Base-by-base conservation (phyloP, 2,329 filamentous ascomycete species). In the Epichloe sylvatica region DNA sequence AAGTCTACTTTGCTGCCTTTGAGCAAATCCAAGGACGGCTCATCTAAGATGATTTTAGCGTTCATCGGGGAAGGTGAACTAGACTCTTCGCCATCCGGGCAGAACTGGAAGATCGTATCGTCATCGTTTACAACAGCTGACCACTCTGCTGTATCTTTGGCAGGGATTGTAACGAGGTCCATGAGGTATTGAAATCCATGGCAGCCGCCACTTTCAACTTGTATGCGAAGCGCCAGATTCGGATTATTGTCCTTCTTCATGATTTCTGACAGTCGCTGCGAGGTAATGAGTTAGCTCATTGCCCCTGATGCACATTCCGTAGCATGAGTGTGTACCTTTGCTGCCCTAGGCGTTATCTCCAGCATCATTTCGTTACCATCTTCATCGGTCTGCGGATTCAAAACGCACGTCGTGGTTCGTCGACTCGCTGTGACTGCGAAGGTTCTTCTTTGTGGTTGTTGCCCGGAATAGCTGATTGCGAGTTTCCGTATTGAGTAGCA, bases 141-240 rank as follows among this genome's bases (percentile, higher is more conserved):
- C 57, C 60, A 62, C 30, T 67, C 59, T 4, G 63, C 58, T 0
- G 63, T 53, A 15, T 63, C 62, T 44, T 63, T 58, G 5, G 62
- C 53, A 0, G 79, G 79, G 1, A 83, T 67, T 0, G 77, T 79
- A 2, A 87, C 83, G 4, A 97, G 75, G 15, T 83, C 86, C 86
- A 98, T 95, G 44, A 94, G 71, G 63, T 98, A 98, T 65, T 98
- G 92, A 66, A 98, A 98, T 46, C 92, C 92, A 67, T 98, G 92
- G 66, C 92, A 98, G 50, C 92, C 92, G 55, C 92, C 92, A 50
- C 84, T 88, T 62, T 94, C 89, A 51, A 98, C 90, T 53, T 86
- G 83, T 56, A 98, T 86, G 47, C 91, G 86, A n/a, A 98, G 76
- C 23, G 89, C 86, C 34, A 94, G 78, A 60, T 85, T 74, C 2